These are phyloP conservation scores for Ceratocystis papillata DNA, from an alignment of 2,329 filamentous ascomycete species.

Conservation along the genomic window DNA sequence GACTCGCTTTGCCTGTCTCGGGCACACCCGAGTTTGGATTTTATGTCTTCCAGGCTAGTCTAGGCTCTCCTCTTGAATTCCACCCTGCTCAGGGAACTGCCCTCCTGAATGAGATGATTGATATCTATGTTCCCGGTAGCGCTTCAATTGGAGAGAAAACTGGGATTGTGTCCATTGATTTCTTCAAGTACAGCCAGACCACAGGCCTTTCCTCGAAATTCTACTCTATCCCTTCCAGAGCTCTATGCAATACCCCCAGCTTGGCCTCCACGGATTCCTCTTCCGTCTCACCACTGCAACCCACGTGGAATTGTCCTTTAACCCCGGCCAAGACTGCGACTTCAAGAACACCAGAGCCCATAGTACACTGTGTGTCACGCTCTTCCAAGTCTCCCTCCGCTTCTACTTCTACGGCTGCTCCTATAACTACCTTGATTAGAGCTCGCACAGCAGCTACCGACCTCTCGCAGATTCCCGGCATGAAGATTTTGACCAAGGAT, in stretches of 20 bases:
- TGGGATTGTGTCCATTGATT: slow-evolving; percentile 47
- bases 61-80: slow-evolving; percentile 51
- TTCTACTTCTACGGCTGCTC: background rate
- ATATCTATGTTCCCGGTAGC: slow-evolving; percentile 46
- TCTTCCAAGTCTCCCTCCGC: background rate
- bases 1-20: slow-evolving; percentile 28
- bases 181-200: slow-evolving; percentile 42
- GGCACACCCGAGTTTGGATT: slow-evolving; percentile 37
- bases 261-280: slow-evolving; percentile 19
- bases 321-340: slow-evolving; percentile 15
- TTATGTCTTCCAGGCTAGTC: slow-evolving; percentile 47
- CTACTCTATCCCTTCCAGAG: slow-evolving; percentile 40
- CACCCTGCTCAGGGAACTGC: slow-evolving; percentile 51
- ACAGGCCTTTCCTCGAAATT: slow-evolving; percentile 52
- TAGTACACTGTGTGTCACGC: background rate
- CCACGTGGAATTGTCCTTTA: slow-evolving; percentile 7
- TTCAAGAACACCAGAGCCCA: slow-evolving; percentile 22
- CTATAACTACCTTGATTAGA: background rate
- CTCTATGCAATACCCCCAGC: slow-evolving; percentile 26
- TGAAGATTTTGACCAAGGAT: slow-evolving; percentile 56
- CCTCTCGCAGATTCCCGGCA: slow-evolving; percentile 47
- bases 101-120: slow-evolving; percentile 51
- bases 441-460: slow-evolving; percentile 30
- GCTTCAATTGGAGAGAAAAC: slow-evolving; percentile 49
- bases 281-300: background rate